Conservation (phyloP, 2,329 filamentous ascomycete species). For the Bipolaris bicolor region DNA sequence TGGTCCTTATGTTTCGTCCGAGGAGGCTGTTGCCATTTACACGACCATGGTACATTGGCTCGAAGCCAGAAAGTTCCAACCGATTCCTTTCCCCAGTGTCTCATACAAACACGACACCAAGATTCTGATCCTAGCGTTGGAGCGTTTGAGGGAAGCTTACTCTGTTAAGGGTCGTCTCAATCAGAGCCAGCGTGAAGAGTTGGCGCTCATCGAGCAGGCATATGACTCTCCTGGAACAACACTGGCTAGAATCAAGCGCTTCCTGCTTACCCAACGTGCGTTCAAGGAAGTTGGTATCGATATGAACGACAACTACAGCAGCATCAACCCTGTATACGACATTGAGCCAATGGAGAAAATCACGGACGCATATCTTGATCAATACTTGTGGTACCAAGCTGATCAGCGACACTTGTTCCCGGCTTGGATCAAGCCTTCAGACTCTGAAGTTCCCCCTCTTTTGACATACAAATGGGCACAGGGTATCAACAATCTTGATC, state of each 20-base stretch:
- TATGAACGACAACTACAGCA: constrained; percentile 99
- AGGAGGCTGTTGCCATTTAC: constrained; percentile 98
- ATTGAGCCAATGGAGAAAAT: constrained; percentile 99
- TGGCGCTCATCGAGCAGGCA: constrained; percentile 95
- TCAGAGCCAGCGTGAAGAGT: constrained; percentile 94
- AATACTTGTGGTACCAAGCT: constrained; percentile 99
- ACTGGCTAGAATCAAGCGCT: constrained; percentile 93
- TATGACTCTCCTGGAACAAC: constrained; percentile 98
- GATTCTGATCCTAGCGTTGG: constrained; percentile 92
- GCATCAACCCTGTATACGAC: constrained; percentile 98
- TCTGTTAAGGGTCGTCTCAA: constrained; percentile 97
- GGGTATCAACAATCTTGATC: constrained; percentile 96
- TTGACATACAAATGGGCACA: constrained; percentile 99
- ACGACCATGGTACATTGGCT: constrained; percentile 99
- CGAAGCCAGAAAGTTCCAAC: constrained; percentile 96
- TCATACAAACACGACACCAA: constrained; percentile 99
- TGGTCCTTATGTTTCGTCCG: constrained; percentile 95
- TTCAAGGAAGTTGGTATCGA: constrained; percentile 99
- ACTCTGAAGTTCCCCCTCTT: constrained; percentile 94
- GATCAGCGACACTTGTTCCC: constrained; percentile 97
- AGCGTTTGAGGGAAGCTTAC: constrained; percentile 92
- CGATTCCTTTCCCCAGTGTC: constrained; percentile 97
- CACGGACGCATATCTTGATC: constrained; percentile 96
- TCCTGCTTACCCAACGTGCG: constrained; percentile 92
- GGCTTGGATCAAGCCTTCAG: constrained; percentile 98